Percentiles rank a stretch among this genome's conserved stretches.
These are phyloP conservation scores for Aspergillus versicolor DNA, from an alignment of 2,329 filamentous ascomycete genomes.

Conservation along the genomic window DNA sequence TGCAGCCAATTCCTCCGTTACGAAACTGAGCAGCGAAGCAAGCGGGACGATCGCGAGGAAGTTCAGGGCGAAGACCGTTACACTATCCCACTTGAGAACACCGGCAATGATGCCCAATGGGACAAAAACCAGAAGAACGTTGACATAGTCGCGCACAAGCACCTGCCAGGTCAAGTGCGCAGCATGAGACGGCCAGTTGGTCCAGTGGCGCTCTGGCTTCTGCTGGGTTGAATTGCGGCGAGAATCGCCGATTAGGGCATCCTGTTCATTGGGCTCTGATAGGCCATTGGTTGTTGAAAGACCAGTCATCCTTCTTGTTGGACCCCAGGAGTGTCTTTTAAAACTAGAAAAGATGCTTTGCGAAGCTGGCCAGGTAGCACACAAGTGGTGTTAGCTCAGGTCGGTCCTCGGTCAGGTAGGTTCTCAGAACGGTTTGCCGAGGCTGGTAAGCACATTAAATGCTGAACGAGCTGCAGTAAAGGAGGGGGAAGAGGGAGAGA, in stretches of 20 bases:
- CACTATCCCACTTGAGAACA: slow-evolving; percentile 59
- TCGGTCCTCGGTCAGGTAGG: not conserved
- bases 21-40: slow-evolving; percentile 62
- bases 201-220: slow-evolving; percentile 38
- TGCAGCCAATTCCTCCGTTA: slow-evolving; percentile 62
- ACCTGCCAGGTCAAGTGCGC: slow-evolving; percentile 45
- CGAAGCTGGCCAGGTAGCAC: slow-evolving; percentile 20
- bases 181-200: slow-evolving; percentile 40
- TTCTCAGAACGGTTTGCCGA: not conserved
- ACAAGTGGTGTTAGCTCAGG: slow-evolving; percentile 12
- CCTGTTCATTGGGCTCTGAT: slow-evolving; percentile 34
- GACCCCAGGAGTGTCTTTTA: slow-evolving; percentile 31
- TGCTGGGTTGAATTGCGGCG: slow-evolving; percentile 26
- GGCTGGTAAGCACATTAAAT: not conserved
- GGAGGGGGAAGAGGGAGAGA: not conserved
- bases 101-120: slow-evolving; percentile 62
- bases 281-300: slow-evolving; percentile 29
- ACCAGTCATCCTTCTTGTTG: slow-evolving; percentile 30
- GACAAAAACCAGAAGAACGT: slow-evolving; percentile 64
- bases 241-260: slow-evolving; percentile 30
- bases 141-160: slow-evolving; percentile 54
- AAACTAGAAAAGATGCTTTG: slow-evolving; percentile 29
- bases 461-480: not conserved
- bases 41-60: slow-evolving; percentile 65
- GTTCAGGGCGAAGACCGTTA: slow-evolving; percentile 61